Evolutionary conservation across 805 yeast species (phyloP), one percentile per base, ranked within the genome.

Genomic region (Candida awuae): DNA sequence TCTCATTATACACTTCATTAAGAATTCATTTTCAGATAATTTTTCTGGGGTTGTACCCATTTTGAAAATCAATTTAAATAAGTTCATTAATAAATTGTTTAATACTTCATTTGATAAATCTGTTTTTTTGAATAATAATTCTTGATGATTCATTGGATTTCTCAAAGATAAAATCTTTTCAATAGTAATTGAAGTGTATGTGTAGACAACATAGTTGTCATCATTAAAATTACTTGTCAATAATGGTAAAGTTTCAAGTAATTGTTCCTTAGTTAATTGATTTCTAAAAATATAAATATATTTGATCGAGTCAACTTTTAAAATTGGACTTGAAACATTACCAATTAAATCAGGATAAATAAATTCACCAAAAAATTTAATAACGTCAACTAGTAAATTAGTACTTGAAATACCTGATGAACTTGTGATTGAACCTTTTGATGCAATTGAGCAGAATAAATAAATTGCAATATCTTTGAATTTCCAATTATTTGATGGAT

Each of bases 121-220:
- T 8, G 56, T 53, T 55, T 85, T 85, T 50, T 67, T 70, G 56
- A 92, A 87, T 43, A 90, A 67, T 17, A 77, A 69, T 10, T 60
- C 63, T 49, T 69, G 73, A 33, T 72, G 67, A 34, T 75, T 68
- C n/a, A 70, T 61, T 17, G 68, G 59, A 50, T 74, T 76, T 46
- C 92, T 76, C 59, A 90, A 74, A 1, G 95, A 76, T 38, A 92
- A 67, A 37, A 92, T 77, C 50, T 85, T 80, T 58, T 92, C 98
- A 44, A 90, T 77, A 2, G 97, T 87, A 41, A 92, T 81, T 1
- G 98, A 88, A 1, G 97, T 78, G 54, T 88, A 92, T 0, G 98
- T 88, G 59, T 84, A 85, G 16, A 90, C 94, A 25, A 87, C 95
- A 42, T 82, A 84, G 41, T 79, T 77, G 7, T 65, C 61, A 26